These are phyloP conservation scores for Mycena filopes DNA, from an alignment of 768 basidiomycete species.

Conservation along the genomic window DNA sequence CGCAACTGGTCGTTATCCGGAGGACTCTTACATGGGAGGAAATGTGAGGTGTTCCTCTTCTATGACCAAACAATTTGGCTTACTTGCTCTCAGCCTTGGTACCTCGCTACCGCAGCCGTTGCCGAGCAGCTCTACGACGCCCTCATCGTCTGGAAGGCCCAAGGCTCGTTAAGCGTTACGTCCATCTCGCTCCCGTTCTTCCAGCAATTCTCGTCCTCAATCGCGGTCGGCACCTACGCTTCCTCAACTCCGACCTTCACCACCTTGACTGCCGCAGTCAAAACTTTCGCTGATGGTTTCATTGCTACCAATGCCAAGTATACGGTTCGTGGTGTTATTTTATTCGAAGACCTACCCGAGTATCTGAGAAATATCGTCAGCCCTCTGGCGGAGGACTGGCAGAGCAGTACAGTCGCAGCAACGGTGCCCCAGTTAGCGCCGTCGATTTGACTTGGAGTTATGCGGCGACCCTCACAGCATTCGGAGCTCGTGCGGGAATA, in stretches of 20 bases:
- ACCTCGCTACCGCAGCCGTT: slow-evolving; percentile 75
- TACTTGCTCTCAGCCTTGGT: slow-evolving; percentile 68
- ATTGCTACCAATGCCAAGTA: slow-evolving; percentile 64
- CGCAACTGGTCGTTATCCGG: slow-evolving; percentile 69
- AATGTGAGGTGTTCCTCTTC: slow-evolving; percentile 48
- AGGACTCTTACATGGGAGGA: slow-evolving; percentile 65
- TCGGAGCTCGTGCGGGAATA: slow-evolving; percentile 60
- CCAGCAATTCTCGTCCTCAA: slow-evolving; percentile 60
- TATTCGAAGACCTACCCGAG: not conserved
- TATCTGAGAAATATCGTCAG: not conserved
- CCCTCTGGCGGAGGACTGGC: slow-evolving; percentile 68
- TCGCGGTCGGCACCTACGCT: slow-evolving; percentile 63
- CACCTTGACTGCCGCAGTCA: slow-evolving; percentile 59
- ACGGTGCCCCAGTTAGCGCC: slow-evolving; percentile 68
- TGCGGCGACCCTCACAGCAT: slow-evolving; percentile 71
- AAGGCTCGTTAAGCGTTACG: slow-evolving; percentile 64
- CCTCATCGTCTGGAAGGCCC: slow-evolving; percentile 68
- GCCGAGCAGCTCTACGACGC: slow-evolving; percentile 84
- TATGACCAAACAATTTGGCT: not conserved
- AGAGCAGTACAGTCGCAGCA: slow-evolving; percentile 67
- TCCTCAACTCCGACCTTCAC: slow-evolving; percentile 58
- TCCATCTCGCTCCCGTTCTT: slow-evolving; percentile 76
- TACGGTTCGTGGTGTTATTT: slow-evolving; percentile 45
- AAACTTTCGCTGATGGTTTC: slow-evolving; percentile 74
- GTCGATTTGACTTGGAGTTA: slow-evolving; percentile 82